Evolutionary conservation across 176 grass and related monocot genomes (phyloP).

Genomic region (Bromus sterilis): DNA sequence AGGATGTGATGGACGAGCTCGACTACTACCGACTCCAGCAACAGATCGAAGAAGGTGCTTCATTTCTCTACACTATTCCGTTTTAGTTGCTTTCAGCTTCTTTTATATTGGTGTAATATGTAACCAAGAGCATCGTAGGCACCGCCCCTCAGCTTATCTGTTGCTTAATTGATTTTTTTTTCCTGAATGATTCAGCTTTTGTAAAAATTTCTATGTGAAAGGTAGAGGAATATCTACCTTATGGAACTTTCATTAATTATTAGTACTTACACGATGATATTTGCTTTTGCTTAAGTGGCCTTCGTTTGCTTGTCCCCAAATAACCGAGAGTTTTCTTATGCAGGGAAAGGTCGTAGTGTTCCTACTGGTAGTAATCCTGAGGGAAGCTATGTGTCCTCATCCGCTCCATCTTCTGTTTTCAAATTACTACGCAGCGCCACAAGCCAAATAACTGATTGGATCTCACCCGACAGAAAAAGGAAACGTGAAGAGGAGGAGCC

Average conservation of each 20-base stretch:
- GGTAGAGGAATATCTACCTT: background rate
- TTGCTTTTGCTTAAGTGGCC: background rate
- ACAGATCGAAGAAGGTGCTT: background rate
- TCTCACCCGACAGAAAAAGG: background rate
- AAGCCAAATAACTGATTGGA: background rate
- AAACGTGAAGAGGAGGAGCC: background rate
- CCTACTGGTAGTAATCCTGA: background rate
- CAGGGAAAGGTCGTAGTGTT: background rate
- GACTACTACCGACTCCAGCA: slow-evolving; percentile 8
- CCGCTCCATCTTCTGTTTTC: background rate
- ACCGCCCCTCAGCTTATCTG: background rate
- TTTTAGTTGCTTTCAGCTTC: background rate
- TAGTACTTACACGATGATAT: background rate
- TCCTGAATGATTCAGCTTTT: background rate
- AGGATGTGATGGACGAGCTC: slow-evolving; percentile 10
- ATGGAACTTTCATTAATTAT: background rate
- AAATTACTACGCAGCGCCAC: background rate
- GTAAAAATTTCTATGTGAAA: background rate
- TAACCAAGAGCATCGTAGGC: background rate
- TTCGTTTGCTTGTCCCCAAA: background rate
- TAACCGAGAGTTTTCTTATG: background rate
- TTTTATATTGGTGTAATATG: background rate
- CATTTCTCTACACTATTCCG: background rate
- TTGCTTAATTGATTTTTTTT: background rate
- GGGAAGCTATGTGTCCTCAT: background rate